phyloP scores from a whole-genome alignment of 768 basidiomycete species.

The Rhizopogon vulgaris region DNA sequence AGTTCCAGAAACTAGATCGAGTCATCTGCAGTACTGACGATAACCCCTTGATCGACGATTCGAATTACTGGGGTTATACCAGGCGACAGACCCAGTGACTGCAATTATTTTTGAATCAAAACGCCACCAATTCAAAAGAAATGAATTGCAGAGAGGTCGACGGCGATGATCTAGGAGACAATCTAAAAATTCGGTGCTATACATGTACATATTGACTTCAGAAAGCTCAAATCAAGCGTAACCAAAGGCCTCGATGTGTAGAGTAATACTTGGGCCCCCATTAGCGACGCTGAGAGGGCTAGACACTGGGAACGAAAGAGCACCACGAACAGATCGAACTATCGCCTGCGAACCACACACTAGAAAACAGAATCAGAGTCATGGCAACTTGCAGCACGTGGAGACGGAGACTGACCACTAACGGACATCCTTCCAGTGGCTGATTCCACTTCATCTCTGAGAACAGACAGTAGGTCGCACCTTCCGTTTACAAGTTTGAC shows the following conservation, averaged over 20 bases:
- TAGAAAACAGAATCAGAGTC: conserved; percentile 10
- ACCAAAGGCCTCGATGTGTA: conserved; percentile 45
- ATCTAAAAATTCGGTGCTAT: no score
- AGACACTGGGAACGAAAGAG: conserved; percentile 27
- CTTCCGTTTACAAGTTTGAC: conserved; percentile 29
- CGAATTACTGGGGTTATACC: no score
- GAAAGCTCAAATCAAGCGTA: no score
- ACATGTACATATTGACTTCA: no score
- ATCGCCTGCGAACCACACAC: conserved; percentile 40
- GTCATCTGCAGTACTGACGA: no score
- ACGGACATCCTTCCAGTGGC: conserved; percentile 29
- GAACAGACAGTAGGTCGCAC: conserved; percentile 29
- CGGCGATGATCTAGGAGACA: no score
- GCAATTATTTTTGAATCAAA: no score
- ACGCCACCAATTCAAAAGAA: no score
- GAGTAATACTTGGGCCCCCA: conserved; percentile 35
- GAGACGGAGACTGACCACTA: conserved; percentile 28
- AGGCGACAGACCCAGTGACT: no score
- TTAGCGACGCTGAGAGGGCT: conserved; percentile 29
- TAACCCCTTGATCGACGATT: no score
- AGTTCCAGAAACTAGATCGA: no score
- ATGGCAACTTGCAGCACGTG: background rate
- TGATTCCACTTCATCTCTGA: conserved; percentile 22
- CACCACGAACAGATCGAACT: conserved; percentile 27
- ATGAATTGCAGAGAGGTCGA: no score